phyloP scores from a whole-genome alignment of 805 yeast species.

The Nakazawaea wickerhamii region DNA sequence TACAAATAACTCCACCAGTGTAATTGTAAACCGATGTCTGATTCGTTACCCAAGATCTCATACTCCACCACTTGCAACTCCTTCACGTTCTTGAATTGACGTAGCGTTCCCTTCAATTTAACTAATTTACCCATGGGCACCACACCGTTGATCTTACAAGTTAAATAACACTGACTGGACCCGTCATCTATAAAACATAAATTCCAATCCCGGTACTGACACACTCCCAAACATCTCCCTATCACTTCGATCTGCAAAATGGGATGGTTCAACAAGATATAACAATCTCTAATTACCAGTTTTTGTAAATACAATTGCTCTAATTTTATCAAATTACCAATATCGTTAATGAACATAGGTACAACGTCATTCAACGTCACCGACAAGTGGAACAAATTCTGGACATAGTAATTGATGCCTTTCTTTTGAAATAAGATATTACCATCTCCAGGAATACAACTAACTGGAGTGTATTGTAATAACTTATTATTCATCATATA shows the following conservation, averaged over 20 bases:
- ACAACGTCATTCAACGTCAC: background rate
- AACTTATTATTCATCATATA: constrained; percentile 4
- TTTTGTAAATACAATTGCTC: constrained; percentile 4
- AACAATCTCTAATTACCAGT: background rate
- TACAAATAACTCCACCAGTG: background rate
- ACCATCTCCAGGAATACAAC: constrained; percentile 4
- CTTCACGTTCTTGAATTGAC: background rate
- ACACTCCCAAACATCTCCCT: constrained; percentile 9
- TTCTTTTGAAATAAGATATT: constrained; percentile 2
- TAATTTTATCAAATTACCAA: background rate
- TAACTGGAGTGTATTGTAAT: background rate
- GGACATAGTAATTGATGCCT: constrained; percentile 1
- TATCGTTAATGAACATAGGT: constrained; percentile 6
- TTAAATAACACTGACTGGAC: constrained; percentile 5
- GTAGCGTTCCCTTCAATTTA: constrained; percentile 4
- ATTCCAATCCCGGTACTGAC: background rate
- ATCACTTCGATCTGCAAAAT: background rate
- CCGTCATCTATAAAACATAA: constrained; percentile 10
- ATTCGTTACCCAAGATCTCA: constrained; percentile 5
- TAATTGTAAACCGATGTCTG: constrained; percentile 1
- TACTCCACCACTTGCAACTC: constrained; percentile 5
- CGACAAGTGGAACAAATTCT: constrained; percentile 4
- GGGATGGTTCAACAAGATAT: constrained; percentile 6
- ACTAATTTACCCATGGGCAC: background rate
- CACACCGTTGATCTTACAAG: constrained; percentile 2